Evolutionary conservation across 352 stramenopile genomes (phyloP).

Genomic region (Pythium folliculosum): DNA sequence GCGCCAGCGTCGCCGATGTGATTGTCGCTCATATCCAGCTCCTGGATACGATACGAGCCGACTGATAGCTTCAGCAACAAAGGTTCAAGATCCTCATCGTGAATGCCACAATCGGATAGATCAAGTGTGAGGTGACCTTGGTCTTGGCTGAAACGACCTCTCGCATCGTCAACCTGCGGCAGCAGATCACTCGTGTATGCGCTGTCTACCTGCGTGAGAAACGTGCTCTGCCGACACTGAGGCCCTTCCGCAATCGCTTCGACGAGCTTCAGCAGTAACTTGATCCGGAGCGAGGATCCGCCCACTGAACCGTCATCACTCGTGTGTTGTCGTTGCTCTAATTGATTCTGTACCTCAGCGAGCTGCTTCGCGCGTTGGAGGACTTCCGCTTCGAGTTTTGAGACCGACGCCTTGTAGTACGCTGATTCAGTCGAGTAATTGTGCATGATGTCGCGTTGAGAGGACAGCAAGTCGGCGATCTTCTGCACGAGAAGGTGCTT

Average conservation of each 20-base stretch:
- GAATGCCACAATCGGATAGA: slow-evolving; percentile 35
- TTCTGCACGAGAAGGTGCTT: slow-evolving; percentile 50
- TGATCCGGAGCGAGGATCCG: slow-evolving; percentile 3
- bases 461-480: slow-evolving; percentile 47
- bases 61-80: slow-evolving; percentile 49
- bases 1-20: slow-evolving; percentile 42
- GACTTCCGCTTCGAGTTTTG: slow-evolving; percentile 44
- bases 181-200: slow-evolving; percentile 39
- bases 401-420: slow-evolving; percentile 34
- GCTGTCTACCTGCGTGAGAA: slow-evolving; percentile 44
- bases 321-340: background rate
- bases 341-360: slow-evolving; percentile 8
- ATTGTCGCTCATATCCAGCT: slow-evolving; percentile 45
- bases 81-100: slow-evolving; percentile 43
- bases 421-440: slow-evolving; percentile 39
- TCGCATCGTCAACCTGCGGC: slow-evolving; percentile 14
- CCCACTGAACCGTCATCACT: background rate
- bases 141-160: background rate
- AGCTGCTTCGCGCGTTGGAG: slow-evolving; percentile 36
- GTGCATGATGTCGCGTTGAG: slow-evolving; percentile 41
- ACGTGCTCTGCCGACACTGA: slow-evolving; percentile 40
- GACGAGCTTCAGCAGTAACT: slow-evolving; percentile 48
- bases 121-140: slow-evolving; percentile 24
- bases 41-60: slow-evolving; percentile 31
- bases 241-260: slow-evolving; percentile 40